Evolutionary conservation across 768 basidiomycete genomes (phyloP).

Genomic region (Cubamyces sp.): DNA sequence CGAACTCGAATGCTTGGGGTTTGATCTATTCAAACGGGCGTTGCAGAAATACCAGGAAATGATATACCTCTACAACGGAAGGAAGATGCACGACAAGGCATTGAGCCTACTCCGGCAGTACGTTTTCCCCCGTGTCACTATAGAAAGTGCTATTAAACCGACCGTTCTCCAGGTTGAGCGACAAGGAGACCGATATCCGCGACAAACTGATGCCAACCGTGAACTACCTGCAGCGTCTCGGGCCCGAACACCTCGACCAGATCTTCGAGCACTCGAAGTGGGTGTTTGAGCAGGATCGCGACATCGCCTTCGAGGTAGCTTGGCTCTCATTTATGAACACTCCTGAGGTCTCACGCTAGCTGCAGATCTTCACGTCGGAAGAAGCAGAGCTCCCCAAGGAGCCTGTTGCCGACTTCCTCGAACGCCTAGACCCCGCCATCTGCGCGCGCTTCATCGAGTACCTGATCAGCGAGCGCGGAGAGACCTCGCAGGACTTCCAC

Average conservation of each 20-base stretch:
- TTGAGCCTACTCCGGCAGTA: constrained; percentile 84
- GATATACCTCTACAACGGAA: constrained; percentile 89
- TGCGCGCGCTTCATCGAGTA: constrained; percentile 86
- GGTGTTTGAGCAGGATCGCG: constrained; percentile 76
- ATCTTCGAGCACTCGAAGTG: constrained; percentile 84
- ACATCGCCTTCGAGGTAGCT: constrained; percentile 76
- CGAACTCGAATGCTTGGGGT: neutral
- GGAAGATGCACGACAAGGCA: constrained; percentile 94
- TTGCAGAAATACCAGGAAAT: constrained; percentile 88
- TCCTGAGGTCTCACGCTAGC: neutral
- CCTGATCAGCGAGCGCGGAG: constrained; percentile 74
- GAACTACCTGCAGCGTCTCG: constrained; percentile 88
- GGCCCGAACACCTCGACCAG: constrained; percentile 77
- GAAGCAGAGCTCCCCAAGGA: constrained; percentile 87
- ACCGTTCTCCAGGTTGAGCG: constrained; percentile 63
- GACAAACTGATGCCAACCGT: constrained; percentile 87
- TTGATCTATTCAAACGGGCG: neutral
- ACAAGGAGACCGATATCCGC: constrained; percentile 72
- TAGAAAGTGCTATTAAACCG: neutral
- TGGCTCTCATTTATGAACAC: neutral
- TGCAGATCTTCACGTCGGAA: constrained; percentile 92
- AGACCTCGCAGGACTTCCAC: constrained; percentile 72
- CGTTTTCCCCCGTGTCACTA: constrained; percentile 33
- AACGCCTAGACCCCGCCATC: constrained; percentile 66
- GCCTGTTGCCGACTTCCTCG: constrained; percentile 78